These are phyloP conservation scores for Syzygium aromaticum DNA, from an alignment of 345 rosid species.

Conservation along the genomic window DNA sequence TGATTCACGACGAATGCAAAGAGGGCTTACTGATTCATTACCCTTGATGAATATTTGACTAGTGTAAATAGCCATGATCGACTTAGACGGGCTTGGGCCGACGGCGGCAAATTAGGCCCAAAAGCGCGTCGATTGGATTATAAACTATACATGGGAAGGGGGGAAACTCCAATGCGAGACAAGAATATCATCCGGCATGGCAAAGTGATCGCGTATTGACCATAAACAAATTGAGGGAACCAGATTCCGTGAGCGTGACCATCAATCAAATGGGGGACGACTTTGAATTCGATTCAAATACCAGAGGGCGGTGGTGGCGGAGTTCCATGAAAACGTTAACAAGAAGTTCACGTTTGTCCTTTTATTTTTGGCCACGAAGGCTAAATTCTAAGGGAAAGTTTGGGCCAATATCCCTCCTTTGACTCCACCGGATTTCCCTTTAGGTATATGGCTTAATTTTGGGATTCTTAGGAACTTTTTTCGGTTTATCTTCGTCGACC, in stretches of 20 bases:
- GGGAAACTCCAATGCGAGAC: background rate
- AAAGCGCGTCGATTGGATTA: background rate
- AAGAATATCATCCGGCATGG: background rate
- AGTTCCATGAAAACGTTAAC: background rate
- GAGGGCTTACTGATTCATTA: background rate
- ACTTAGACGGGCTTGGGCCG: background rate
- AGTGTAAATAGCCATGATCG: background rate
- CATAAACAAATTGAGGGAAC: background rate
- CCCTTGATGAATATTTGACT: background rate
- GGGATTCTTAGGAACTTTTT: background rate
- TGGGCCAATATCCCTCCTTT: background rate
- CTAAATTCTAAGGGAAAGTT: background rate
- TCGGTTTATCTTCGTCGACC: background rate
- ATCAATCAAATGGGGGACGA: background rate
- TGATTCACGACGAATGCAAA: background rate
- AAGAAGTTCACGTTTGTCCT: background rate
- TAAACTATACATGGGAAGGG: background rate
- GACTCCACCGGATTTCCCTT: background rate
- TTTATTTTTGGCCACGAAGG: background rate
- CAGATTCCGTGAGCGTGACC: background rate
- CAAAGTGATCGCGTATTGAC: background rate
- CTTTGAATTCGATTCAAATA: background rate
- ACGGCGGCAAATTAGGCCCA: background rate
- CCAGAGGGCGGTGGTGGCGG: background rate
- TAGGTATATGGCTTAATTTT: background rate